phyloP scores from a whole-genome alignment of 192 early-diverging fungal genomes.

The Entrophospora sp. region DNA sequence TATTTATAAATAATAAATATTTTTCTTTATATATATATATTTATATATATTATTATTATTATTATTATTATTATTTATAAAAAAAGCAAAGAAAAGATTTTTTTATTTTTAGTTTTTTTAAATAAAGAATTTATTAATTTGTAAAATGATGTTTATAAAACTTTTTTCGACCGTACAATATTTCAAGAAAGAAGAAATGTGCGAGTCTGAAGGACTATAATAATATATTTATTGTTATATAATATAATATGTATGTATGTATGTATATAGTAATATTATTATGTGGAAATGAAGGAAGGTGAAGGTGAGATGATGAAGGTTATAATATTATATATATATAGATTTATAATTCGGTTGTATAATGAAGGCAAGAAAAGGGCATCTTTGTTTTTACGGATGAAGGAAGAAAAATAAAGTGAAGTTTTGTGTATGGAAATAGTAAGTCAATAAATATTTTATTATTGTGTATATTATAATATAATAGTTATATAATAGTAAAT shows the following conservation, averaged over 20 bases:
- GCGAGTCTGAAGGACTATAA: background rate
- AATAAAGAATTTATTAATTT: background rate
- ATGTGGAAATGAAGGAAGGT: background rate
- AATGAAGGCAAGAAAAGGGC: conserved; percentile 14
- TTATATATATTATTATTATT: too few relatives aligned
- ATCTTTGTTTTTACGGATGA: conserved; percentile 18
- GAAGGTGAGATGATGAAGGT: background rate
- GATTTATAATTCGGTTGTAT: background rate
- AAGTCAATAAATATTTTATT: too few relatives aligned
- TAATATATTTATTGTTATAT: background rate
- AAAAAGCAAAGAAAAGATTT: background rate
- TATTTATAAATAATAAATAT: too few relatives aligned
- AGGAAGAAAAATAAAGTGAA: background rate
- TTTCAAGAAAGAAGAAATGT: background rate
- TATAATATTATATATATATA: background rate
- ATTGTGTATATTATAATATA: too few relatives aligned
- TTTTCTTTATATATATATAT: too few relatives aligned
- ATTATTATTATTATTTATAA: background rate
- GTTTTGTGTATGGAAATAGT: too few relatives aligned
- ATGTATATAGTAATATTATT: background rate
- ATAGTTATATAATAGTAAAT: too few relatives aligned
- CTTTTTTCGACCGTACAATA: background rate
- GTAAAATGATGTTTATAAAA: background rate
- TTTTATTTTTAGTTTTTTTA: background rate
- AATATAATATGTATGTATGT: background rate